phyloP scores from a whole-genome alignment of 1,139 yeast genomes.

The Diutina siamensis region DNA sequence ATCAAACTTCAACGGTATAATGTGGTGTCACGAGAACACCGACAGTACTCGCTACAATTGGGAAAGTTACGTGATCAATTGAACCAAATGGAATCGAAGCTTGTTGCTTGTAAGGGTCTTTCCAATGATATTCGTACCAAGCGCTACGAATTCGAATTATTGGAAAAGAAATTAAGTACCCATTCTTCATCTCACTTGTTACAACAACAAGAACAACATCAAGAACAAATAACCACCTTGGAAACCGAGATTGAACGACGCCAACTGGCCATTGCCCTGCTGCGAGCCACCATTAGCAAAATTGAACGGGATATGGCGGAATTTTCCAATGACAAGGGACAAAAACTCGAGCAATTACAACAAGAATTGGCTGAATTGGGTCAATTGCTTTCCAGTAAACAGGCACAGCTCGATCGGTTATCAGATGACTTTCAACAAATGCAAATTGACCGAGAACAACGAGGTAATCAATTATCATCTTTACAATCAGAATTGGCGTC shows the following conservation, averaged over 20 bases:
- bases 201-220: constrained; percentile 37
- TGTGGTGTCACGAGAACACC: constrained; percentile 30
- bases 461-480: constrained; percentile 41
- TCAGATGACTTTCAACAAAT: constrained; percentile 50
- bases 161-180: constrained; percentile 47
- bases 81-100: constrained; percentile 31
- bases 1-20: constrained; percentile 61
- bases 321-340: constrained; percentile 68
- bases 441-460: constrained; percentile 65
- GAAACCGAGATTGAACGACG: constrained; percentile 21
- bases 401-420: constrained; percentile 29
- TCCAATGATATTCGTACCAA: constrained; percentile 58
- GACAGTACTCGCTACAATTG: constrained; percentile 28
- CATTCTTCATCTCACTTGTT: constrained; percentile 51
- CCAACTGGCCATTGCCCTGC: constrained; percentile 17
- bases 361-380: constrained; percentile 37
- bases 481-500: constrained; percentile 31
- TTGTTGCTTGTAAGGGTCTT: constrained; percentile 41
- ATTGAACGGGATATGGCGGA: constrained; percentile 77
- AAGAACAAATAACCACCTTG: constrained; percentile 38
- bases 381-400: constrained; percentile 25
- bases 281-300: constrained; percentile 32
- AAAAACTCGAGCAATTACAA: constrained; percentile 62
- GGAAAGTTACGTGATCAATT: constrained; percentile 30
- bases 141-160: constrained; percentile 54